These are phyloP conservation scores for Ormosia emarginata DNA, from an alignment of 306 rosid genomes.

Conservation along the genomic window DNA sequence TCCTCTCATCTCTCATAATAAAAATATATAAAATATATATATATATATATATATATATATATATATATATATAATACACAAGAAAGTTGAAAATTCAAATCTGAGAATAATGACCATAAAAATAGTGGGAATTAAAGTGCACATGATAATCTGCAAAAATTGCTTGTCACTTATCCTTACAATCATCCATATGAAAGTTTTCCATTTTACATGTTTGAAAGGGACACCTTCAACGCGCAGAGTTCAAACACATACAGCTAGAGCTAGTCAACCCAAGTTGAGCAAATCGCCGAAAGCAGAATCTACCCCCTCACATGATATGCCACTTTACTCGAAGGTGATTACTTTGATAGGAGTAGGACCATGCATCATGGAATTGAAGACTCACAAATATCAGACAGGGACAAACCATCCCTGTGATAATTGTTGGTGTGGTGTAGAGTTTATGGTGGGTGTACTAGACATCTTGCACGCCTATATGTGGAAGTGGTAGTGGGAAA, in stretches of 20 bases:
- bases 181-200: background rate
- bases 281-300: background rate
- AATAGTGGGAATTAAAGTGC: background rate
- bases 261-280: background rate
- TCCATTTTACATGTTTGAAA: constrained; percentile 5
- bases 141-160: background rate
- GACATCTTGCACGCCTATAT: background rate
- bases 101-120: too few relatives aligned
- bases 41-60: too few relatives aligned
- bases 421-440: background rate
- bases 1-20: too few relatives aligned
- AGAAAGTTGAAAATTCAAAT: too few relatives aligned
- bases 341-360: background rate
- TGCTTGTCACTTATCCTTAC: constrained; percentile 10
- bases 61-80: too few relatives aligned
- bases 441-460: background rate
- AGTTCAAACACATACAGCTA: background rate
- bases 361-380: background rate
- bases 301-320: background rate
- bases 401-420: background rate
- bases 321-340: background rate
- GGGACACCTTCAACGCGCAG: background rate
- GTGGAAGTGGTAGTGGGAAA: background rate
- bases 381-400: background rate
- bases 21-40: too few relatives aligned